phyloP scores from a whole-genome alignment of 2,329 filamentous ascomycete species.

The Cercospora beticola region DNA sequence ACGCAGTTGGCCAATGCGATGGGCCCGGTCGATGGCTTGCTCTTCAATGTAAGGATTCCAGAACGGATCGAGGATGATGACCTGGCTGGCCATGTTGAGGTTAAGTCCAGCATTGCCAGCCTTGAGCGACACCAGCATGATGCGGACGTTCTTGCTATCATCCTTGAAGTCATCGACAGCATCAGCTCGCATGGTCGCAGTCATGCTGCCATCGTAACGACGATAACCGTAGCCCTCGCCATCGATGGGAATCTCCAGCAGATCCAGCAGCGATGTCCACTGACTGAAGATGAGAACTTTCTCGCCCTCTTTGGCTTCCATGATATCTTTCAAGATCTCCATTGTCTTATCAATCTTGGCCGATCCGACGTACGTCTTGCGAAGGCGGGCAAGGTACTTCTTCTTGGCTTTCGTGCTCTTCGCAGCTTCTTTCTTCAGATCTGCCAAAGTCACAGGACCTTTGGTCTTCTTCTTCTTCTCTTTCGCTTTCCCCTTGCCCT shows the following conservation, averaged over 20 bases:
- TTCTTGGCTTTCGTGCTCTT: conserved; percentile 65
- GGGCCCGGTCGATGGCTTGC: conserved; percentile 85
- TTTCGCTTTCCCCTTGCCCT: conserved; percentile 21
- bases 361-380: conserved; percentile 68
- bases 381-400: conserved; percentile 68
- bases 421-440: conserved; percentile 66
- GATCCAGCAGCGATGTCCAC: conserved; percentile 75
- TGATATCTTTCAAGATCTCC: conserved; percentile 59
- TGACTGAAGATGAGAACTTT: conserved; percentile 83
- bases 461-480: conserved; percentile 36
- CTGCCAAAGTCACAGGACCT: conserved; percentile 54
- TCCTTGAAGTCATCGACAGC: conserved; percentile 68
- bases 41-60: conserved; percentile 94
- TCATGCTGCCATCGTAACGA: conserved; percentile 78
- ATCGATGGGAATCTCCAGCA: conserved; percentile 70
- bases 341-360: conserved; percentile 71
- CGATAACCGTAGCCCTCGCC: conserved; percentile 59
- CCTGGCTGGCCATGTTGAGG: conserved; percentile 75
- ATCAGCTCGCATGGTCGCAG: conserved; percentile 62
- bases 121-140: conserved; percentile 77
- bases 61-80: conserved; percentile 89
- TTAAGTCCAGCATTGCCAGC: conserved; percentile 86
- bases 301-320: conserved; percentile 54
- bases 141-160: conserved; percentile 54
- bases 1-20: conserved; percentile 77